Evolutionary conservation across 192 early-diverging fungal genomes (phyloP), one percentile per base, ranked within the genome.

Genomic region (Funneliformis geosporum): DNA sequence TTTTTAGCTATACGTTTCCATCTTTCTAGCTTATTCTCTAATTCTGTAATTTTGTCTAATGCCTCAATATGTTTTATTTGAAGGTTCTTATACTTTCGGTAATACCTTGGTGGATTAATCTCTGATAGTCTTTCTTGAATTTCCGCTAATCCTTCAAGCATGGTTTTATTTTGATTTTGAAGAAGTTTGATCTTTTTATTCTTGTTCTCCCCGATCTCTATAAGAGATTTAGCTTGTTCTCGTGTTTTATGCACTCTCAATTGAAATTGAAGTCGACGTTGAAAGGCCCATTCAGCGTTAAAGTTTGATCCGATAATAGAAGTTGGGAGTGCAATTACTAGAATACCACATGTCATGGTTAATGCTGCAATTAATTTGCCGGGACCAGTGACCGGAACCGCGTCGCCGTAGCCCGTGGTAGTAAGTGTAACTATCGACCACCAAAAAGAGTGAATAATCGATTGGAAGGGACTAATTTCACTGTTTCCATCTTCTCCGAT

Each of bases 271-370:
- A 79, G 4, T 8, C 77, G 76, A 23, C 55, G 76, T 12, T 25
- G 60, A 42, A 44, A 21, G 1, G 27, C 14, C 87, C 86, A 88
- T 75, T 89, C 88, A 55, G 55, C 81, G 8, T 83, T 82, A 80
- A 89, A 88, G 76, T 88, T 88, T 70, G 86, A 88, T 4, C 87
- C 86, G 25, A 89, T 88, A 60, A 89, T 89, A 2, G 87, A 87
- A 5, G 88, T 87, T 42, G 87, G 88, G 55, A 89, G 81, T 67
- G 86, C 88, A 69, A 89, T 86, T 5, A 84, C 85, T n/a, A 88
- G 83, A 71, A 89, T 84, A 46, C 88, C 88, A 73, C 85, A 80
- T 25, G 86, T 61, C 87, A 89, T 89, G 14, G 88, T 88, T 39
- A 87, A 11, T 25, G 81, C 82, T 0, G 87, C 83, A 46, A 89